Percentiles rank a stretch among this genome's conserved stretches.
phyloP scores from a whole-genome alignment of 2,329 filamentous ascomycete genomes.

The Fusarium verrucosum region DNA sequence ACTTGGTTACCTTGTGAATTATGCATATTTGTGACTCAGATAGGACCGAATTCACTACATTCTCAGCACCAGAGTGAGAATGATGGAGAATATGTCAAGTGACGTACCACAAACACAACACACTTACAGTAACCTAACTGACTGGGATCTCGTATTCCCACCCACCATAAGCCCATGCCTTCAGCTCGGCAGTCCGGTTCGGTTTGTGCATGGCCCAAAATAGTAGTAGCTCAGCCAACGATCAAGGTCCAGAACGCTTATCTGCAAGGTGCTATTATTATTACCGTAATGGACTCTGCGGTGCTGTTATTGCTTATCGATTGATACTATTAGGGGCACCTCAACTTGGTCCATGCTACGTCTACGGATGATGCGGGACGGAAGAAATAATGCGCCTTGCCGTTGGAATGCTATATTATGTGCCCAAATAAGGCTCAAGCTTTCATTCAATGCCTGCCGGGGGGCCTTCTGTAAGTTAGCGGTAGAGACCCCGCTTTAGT shows the following conservation, averaged over 20 bases:
- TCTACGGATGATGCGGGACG: background rate
- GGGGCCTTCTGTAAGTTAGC: slow-evolving; percentile 15
- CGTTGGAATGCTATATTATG: slow-evolving; percentile 20
- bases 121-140: too few relatives aligned
- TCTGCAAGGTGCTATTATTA: background rate
- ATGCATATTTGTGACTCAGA: slow-evolving; percentile 3
- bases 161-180: slow-evolving; percentile 17
- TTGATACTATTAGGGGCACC: slow-evolving; percentile 18
- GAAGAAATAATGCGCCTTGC: background rate
- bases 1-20: background rate
- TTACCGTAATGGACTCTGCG: too few relatives aligned
- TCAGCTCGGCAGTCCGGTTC: slow-evolving; percentile 24
- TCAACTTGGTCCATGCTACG: slow-evolving; percentile 8
- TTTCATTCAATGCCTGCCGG: slow-evolving; percentile 20
- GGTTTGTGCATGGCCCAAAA: slow-evolving; percentile 22
- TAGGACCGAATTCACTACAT: slow-evolving; percentile 32
- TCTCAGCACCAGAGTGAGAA: slow-evolving; percentile 27
- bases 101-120: slow-evolving; percentile 38
- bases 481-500: slow-evolving; percentile 10
- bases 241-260: slow-evolving; percentile 6
- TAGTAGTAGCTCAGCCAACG: slow-evolving; percentile 17
- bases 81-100: slow-evolving; percentile 28
- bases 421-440: slow-evolving; percentile 9
- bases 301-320: background rate
- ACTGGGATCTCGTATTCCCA: slow-evolving; percentile 39